A percentile compares a stretch with the other conserved stretches of the same genome.
phyloP scores from a whole-genome alignment of 164 flowering plant species.

The Vitis amurensis region DNA sequence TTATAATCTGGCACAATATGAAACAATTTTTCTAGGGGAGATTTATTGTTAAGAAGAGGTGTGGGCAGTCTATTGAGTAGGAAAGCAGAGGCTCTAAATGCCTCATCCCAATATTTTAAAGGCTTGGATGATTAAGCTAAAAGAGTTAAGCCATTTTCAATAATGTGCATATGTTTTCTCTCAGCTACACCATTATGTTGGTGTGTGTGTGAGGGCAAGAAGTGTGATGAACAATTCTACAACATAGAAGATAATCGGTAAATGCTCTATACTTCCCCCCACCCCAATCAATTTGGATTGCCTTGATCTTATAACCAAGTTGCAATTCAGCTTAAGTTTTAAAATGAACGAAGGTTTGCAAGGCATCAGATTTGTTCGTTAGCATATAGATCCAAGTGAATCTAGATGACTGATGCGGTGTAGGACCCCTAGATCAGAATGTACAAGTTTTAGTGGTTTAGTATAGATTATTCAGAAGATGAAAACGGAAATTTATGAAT shows the following conservation, averaged over 20 bases:
- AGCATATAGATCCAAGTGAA: no score
- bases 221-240: neutral
- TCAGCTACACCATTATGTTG: neutral
- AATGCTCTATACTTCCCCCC: neutral
- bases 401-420: no score
- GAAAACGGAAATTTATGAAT: no score
- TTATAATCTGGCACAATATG: neutral
- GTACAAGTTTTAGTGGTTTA: no score
- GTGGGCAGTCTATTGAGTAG: neutral
- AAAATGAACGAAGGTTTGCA: no score
- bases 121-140: neutral
- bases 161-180: neutral
- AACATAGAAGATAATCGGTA: neutral
- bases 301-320: no score
- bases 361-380: no score
- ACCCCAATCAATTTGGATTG: no score
- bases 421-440: no score
- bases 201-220: neutral
- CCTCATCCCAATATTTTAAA: neutral
- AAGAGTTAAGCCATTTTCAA: neutral
- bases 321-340: neutral
- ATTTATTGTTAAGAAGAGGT: neutral
- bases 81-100: neutral
- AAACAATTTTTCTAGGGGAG: neutral
- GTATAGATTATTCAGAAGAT: no score